A percentile compares a stretch with the other conserved stretches of the same genome.
Conservation (phyloP, 2,329 filamentous ascomycete genomes). For the Dryadomyces quercus-mongolicae region DNA sequence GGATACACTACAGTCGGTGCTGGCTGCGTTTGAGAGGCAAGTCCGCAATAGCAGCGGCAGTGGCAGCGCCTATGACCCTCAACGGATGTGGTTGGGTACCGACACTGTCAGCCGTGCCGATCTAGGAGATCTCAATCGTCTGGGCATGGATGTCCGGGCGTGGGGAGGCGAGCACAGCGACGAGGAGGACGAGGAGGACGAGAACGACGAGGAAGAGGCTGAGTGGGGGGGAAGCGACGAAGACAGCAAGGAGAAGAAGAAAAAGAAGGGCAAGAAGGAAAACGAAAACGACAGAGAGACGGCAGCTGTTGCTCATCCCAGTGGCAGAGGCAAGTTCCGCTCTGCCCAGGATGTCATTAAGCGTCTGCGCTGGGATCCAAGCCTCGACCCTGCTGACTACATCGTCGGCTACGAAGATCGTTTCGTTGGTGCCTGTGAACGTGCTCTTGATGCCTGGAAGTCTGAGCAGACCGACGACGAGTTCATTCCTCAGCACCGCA, state of each 20-base stretch:
- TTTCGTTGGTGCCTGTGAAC: constrained; percentile 42
- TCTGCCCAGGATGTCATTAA: constrained; percentile 46
- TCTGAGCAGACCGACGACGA: constrained; percentile 51
- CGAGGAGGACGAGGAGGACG: constrained; percentile 27
- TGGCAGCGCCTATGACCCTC: constrained; percentile 34
- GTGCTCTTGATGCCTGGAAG: constrained; percentile 43
- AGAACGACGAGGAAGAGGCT: constrained; percentile 19
- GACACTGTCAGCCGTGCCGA: constrained; percentile 25
- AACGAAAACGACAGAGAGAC: constrained; percentile 5
- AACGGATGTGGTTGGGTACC: constrained; percentile 35
- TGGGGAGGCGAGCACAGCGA: constrained; percentile 34
- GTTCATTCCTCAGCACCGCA: constrained; percentile 54
- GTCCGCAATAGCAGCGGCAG: constrained; percentile 29
- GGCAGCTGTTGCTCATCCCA: constrained; percentile 18
- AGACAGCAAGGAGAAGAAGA: constrained; percentile 25
- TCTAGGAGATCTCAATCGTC: constrained; percentile 18
- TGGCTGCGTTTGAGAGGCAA: constrained; percentile 36
- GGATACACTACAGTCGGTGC: constrained; percentile 28
- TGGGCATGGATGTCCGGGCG: constrained; percentile 33
- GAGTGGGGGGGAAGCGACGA: constrained; percentile 27
- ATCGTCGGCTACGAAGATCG: constrained; percentile 51
- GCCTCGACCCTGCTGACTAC: constrained; percentile 36
- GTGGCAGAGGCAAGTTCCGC: constrained; percentile 35
- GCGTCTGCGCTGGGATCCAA: constrained; percentile 47
- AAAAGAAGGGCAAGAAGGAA: constrained; percentile 12